Base-by-base conservation (phyloP, 208 protist genomes). In the Phytomonas sp. region DNA sequence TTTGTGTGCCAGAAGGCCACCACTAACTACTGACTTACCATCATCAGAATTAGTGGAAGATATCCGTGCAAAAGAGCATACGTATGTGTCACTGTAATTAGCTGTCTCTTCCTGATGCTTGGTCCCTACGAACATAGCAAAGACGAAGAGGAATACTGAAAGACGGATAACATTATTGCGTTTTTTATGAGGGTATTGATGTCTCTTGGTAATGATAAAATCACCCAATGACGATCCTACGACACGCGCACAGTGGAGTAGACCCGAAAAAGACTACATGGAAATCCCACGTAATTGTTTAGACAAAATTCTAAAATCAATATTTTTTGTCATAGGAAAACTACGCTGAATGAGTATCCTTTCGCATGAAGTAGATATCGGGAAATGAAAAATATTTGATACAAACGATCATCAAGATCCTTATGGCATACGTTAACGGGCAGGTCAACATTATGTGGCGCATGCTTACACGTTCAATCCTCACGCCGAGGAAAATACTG, bases 291-390 rank as follows among this genome's bases (percentile, higher is more conserved):
- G 84, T 53, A 93, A 83, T 69, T 82, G 79, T 63, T 81, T 83
- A n/a, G 84, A 82, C 26, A 79, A 75, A 32, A 90, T 80, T 5
- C 79, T 72, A 11, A 87, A 68, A 20, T 92, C 88, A 40, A 93
- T 32, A 96, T 89, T 79, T 94, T 88, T 0, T 87, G 86, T 29
- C 88, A 66, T 1, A 96, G 72, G 68, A 96, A 94, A 74, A 92
- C 93, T 46, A 74, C 77, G 15, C 91, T 88, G 34, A 85, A 78
- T 9, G 86, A 91, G 66, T 81, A 68, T 1, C 88, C 86, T 66
- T 82, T n/a, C 92, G 59, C 0, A 84, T 67, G 68, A 85, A 84
- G 70, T 85, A 96, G 33, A 68, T 8, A 4, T 65, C 60, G 28
- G 92, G 75, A 31, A 73, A 74, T 4, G 63, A 20, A 30, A 37